phyloP scores from a whole-genome alignment of 805 yeast species.

The Blastobotrys terrestris region DNA sequence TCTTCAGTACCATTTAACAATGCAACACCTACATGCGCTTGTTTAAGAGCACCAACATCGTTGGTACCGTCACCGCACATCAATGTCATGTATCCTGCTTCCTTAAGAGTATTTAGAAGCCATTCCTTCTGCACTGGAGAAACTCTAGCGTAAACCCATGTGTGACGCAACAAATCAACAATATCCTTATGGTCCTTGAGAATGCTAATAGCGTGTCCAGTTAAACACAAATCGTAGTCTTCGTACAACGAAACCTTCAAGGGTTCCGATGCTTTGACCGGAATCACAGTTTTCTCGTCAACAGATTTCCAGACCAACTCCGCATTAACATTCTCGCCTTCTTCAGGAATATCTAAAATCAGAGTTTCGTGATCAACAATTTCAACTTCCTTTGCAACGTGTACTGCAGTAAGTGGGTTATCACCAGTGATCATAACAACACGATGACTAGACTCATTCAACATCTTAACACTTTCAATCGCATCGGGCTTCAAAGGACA shows the following conservation, averaged over 20 bases:
- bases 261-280: conserved; percentile 54
- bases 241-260: conserved; percentile 53
- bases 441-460: conserved; percentile 92
- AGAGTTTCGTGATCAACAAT: conserved; percentile 80
- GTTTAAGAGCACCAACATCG: conserved; percentile 98
- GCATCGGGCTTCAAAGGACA: conserved; percentile 97
- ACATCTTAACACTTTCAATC: conserved; percentile 79
- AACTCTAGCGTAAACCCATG: conserved; percentile 97
- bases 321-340: conserved; percentile 43
- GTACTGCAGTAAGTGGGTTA: conserved; percentile 96
- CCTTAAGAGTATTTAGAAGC: conserved; percentile 74
- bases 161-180: conserved; percentile 67
- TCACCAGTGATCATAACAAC: conserved; percentile 98
- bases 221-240: conserved; percentile 78
- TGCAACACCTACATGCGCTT: conserved; percentile 98
- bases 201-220: conserved; percentile 80
- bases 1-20: conserved; percentile 94
- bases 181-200: conserved; percentile 65
- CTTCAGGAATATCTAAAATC: conserved; percentile 81
- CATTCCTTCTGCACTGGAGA: conserved; percentile 95
- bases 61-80: conserved; percentile 99
- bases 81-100: conserved; percentile 83
- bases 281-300: conserved; percentile 64
- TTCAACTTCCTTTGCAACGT: conserved; percentile 89
- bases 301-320: conserved; percentile 81